These are phyloP conservation scores for Favolaschia claudopus DNA, from an alignment of 768 basidiomycete genomes.

Conservation along the genomic window DNA sequence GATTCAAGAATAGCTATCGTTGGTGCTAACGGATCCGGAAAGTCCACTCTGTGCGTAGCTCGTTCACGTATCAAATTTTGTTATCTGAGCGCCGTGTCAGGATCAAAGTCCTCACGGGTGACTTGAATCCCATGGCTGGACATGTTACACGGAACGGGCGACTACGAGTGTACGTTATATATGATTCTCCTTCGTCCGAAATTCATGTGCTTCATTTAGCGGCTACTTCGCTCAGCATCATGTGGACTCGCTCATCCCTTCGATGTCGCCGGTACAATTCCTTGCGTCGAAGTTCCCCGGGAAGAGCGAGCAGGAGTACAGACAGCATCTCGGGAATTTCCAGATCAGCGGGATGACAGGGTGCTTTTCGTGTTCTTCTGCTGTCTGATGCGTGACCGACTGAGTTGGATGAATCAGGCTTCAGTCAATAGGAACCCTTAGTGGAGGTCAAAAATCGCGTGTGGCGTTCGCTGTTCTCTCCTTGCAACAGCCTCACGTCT, in stretches of 20 bases:
- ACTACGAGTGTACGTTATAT: conserved; percentile 71
- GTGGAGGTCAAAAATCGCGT: conserved; percentile 95
- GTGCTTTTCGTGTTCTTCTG: conserved; percentile 44
- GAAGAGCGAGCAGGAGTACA: conserved; percentile 94
- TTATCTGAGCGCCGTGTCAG: too few species aligned
- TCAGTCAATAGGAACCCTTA: conserved; percentile 89
- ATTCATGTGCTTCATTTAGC: conserved; percentile 44
- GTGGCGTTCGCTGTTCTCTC: conserved; percentile 92
- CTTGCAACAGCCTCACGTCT: conserved; percentile 87
- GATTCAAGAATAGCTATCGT: conserved; percentile 96
- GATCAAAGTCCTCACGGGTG: conserved; percentile 91
- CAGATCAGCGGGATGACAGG: conserved; percentile 97
- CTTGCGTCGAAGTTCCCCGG: conserved; percentile 93
- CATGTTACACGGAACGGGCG: conserved; percentile 92
- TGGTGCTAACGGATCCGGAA: conserved; percentile 95
- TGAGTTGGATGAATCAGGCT: conserved; percentile 50
- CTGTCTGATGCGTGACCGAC: conserved; percentile 3
- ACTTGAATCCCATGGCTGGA: conserved; percentile 76
- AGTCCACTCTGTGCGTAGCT: conserved; percentile 83
- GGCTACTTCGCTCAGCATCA: conserved; percentile 97
- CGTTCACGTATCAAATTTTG: background rate
- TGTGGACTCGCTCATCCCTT: conserved; percentile 86
- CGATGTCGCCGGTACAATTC: conserved; percentile 93
- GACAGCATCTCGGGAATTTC: conserved; percentile 94
- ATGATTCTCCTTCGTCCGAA: background rate